Base-by-base conservation (phyloP, 2,329 filamentous ascomycete species). In the Dichotomopilus funicola region DNA sequence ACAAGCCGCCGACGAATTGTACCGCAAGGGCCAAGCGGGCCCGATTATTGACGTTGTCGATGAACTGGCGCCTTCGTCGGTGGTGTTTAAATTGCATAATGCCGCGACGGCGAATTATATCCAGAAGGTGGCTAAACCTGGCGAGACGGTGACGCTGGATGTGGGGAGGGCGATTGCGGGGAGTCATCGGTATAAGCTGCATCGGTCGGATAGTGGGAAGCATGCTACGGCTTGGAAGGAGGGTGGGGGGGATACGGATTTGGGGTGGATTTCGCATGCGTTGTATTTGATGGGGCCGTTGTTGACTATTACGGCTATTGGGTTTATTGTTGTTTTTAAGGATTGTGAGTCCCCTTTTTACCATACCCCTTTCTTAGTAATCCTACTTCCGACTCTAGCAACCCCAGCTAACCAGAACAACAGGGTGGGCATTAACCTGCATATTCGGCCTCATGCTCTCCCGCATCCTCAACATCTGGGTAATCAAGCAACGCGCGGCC, bases 61-160 rank as follows among this genome's bases (percentile, higher is more conserved):
- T 62, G 47, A 59, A 60, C 64, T 40, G 57, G 64, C 64, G 37
- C 69, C 68, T 45, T 63, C 62, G 42, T 65, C 64, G 8, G 64
- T 67, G 5, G 65, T 55, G 11, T 72, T 74, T 41, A 64, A 63
- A 4, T 70, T 79, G 48, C 72, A 69, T 48, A 82, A 82, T 56
- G 67, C 72, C 12, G 80, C 80, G 37, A 82, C 79, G 1, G 73
- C 79, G 6, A 12, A 72, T 46, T 85, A 78, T 61, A 67, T 82
- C 41, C 68, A 83, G 68, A 77, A 75, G 50, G 75, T 85, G 13
- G 78, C 79, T 31, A 71, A 74, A 63, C 78, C 80, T 3, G 82
- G 81, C 12, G 76, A 77, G 56, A 71, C 79, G 19, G 73, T 84
- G 37, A 79, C 80, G 8, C 68, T 86, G 35, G 75, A 82, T 63